These are phyloP conservation scores for Colletotrichum sidae DNA, from an alignment of 2,329 filamentous ascomycete genomes.

Conservation along the genomic window DNA sequence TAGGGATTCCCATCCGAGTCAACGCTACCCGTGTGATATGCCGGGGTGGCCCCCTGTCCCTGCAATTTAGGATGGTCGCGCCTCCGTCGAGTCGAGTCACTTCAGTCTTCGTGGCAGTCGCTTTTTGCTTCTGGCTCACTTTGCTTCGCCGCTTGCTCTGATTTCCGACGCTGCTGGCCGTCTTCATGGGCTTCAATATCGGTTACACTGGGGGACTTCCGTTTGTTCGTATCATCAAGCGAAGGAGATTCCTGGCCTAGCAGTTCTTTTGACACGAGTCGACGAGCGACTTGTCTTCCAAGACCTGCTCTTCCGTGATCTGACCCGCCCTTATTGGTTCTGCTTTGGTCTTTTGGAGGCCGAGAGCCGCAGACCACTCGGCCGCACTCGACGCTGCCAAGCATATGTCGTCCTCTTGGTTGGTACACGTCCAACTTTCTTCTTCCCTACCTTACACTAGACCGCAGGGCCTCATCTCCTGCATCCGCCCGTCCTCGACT, in stretches of 20 bases:
- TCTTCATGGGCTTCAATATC: neutral
- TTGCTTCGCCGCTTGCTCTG: neutral
- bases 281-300: too few species aligned
- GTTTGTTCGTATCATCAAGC: constrained; percentile 3
- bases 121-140: constrained; percentile 7
- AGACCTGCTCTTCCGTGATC: too few species aligned
- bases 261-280: neutral
- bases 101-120: constrained; percentile 12
- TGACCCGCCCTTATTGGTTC: neutral
- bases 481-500: constrained; percentile 15
- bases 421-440: constrained; percentile 24
- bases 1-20: constrained; percentile 13
- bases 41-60: constrained; percentile 27
- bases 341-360: constrained; percentile 6
- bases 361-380: constrained; percentile 29
- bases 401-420: constrained; percentile 19
- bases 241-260: neutral
- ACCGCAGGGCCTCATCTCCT: constrained; percentile 25
- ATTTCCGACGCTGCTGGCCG: too few species aligned
- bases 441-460: constrained; percentile 9
- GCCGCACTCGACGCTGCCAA: constrained; percentile 25
- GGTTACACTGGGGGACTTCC: neutral
- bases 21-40: constrained; percentile 32
- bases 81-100: constrained; percentile 27
- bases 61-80: constrained; percentile 39